Evolutionary conservation across 2,329 filamentous ascomycete genomes (phyloP), one percentile per base, ranked within the genome.

Genomic region (Hypoxylon rubiginosum): DNA sequence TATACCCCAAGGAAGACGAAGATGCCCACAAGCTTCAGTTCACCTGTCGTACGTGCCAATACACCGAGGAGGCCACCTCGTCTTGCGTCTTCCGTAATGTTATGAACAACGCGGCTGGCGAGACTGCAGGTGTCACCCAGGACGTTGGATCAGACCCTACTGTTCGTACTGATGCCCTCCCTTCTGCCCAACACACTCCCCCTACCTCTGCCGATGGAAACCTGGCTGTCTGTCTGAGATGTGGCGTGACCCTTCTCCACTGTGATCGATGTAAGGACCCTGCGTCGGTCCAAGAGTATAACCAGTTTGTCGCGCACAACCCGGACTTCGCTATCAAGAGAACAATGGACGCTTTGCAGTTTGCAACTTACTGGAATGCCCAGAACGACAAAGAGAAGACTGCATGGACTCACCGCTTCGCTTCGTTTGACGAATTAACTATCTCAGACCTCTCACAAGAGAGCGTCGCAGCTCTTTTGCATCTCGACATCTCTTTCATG

Each of bases 141-240:
- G 97, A 99, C 82, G 94, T 99, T 76, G 93, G 91, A 78, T 94
- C 93, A 77, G 96, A 99, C 87, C 96, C 96, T 82, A 99, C 97
- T 90, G 95, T 99, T 91, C 88, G 95, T 97, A 78, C 74, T 72
- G 74, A 81, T 73, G 72, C 79, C 77, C 76, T 79, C 76, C 73
- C 75, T 71, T 17, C 49, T 55, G 49, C 26, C 39, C 54, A 60
- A 39, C 13, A 58, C 46, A 30, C 54, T 30, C n/a, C 39, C 39
- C 43, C 49, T 43, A 9, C 62, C 43, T 45, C 58, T 64, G 52
- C 62, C 64, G 71, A 74, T 63, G 58, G 48, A 32, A 53, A 56
- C 49, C 62, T 70, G 43, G 75, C 75, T 63, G 39, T 77, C 59
- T 77, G 75, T 70, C 71, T 77, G 59, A 71, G 71, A 62, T 77